These are phyloP conservation scores for Tranzscheliella williamsii DNA, from an alignment of 1,284 basidiomycete species.

Conservation along the genomic window DNA sequence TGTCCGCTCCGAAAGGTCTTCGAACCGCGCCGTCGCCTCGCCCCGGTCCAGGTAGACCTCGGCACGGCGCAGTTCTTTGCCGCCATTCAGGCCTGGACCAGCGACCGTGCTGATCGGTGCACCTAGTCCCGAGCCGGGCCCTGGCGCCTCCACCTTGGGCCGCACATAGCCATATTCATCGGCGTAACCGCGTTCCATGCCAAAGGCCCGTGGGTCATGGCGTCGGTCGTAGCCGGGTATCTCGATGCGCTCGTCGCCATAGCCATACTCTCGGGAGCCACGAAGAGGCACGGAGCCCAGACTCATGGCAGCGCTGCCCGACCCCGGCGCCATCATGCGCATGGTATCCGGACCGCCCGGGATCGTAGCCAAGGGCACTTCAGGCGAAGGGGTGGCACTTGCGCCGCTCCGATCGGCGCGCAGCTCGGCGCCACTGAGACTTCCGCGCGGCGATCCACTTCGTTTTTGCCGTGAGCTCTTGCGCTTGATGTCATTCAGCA, in stretches of 20 bases:
- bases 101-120: background rate
- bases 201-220: conserved; percentile 11
- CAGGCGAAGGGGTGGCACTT: conserved; percentile 36
- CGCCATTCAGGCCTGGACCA: conserved; percentile 2
- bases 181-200: conserved; percentile 6
- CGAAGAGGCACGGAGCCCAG: conserved; percentile 13
- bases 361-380: conserved; percentile 30
- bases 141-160: conserved; percentile 11
- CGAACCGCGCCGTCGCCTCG: conserved; percentile 32
- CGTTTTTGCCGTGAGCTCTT: conserved; percentile 51
- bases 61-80: conserved; percentile 7
- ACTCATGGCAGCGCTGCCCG: background rate
- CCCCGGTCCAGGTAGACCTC: conserved; percentile 13
- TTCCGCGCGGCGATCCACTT: conserved; percentile 22
- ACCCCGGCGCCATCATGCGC: conserved; percentile 7
- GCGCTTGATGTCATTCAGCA: conserved; percentile 53
- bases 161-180: conserved; percentile 21
- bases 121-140: background rate
- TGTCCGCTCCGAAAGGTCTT: conserved; percentile 53
- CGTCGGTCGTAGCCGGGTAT: conserved; percentile 12
- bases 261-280: conserved; percentile 10
- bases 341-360: conserved; percentile 19
- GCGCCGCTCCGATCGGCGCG: conserved; percentile 32
- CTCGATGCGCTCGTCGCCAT: conserved; percentile 28
- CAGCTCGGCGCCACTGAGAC: conserved; percentile 22